These are phyloP conservation scores for Metschnikowia orientalis DNA, from an alignment of 805 yeast species.

Conservation along the genomic window DNA sequence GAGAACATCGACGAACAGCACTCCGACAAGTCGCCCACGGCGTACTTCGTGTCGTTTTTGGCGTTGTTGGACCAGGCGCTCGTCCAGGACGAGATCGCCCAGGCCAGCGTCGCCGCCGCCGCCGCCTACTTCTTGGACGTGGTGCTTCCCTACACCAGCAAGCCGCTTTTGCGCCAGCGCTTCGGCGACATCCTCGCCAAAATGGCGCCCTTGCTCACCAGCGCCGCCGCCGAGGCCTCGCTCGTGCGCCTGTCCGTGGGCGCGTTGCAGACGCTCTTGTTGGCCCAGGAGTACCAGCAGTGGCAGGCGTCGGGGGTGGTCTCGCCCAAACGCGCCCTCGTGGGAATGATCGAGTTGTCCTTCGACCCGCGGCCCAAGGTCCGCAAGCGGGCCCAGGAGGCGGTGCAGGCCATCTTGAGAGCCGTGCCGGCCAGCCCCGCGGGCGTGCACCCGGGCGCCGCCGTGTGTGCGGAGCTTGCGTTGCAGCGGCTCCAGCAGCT, in stretches of 20 bases:
- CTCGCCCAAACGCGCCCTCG: slow-evolving; percentile 78
- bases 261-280: slow-evolving; percentile 69
- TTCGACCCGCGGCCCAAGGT: slow-evolving; percentile 92
- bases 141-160: slow-evolving; percentile 70
- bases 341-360: slow-evolving; percentile 71
- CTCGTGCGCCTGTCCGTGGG: slow-evolving; percentile 81
- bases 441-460: slow-evolving; percentile 73
- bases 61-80: slow-evolving; percentile 75
- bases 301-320: slow-evolving; percentile 62
- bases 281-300: slow-evolving; percentile 73
- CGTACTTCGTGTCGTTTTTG: slow-evolving; percentile 81
- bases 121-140: slow-evolving; percentile 79
- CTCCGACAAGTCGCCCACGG: slow-evolving; percentile 60
- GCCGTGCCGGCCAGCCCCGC: slow-evolving; percentile 76
- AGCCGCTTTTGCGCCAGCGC: slow-evolving; percentile 62
- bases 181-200: slow-evolving; percentile 74
- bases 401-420: slow-evolving; percentile 59
- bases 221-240: slow-evolving; percentile 70
- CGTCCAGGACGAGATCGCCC: slow-evolving; percentile 46
- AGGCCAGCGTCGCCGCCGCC: slow-evolving; percentile 63
- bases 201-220: slow-evolving; percentile 75
- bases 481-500: slow-evolving; percentile 49
- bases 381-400: slow-evolving; percentile 90
- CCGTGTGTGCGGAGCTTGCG: slow-evolving; percentile 63
- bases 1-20: slow-evolving; percentile 72